These are phyloP conservation scores for Kondoa subrosea DNA, from an alignment of 768 basidiomycete genomes.

Conservation along the genomic window DNA sequence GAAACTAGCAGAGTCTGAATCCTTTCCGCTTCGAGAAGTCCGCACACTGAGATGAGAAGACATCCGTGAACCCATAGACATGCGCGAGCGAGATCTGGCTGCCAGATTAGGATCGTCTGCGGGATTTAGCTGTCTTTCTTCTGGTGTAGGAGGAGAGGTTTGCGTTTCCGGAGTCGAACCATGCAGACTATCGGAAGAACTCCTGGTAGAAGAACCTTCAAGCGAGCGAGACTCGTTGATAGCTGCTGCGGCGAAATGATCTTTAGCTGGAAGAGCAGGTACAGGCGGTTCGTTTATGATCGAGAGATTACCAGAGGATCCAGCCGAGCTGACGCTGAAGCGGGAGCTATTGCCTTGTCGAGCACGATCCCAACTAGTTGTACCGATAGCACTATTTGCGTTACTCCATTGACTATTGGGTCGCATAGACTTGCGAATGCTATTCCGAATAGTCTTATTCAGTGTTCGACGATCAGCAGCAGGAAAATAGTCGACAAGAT, in stretches of 20 bases:
- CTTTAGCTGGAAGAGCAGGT: constrained; percentile 3
- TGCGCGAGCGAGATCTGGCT: not conserved
- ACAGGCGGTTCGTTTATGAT: not conserved
- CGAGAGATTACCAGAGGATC: constrained; percentile 10
- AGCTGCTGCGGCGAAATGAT: not conserved
- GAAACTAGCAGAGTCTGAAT: constrained; percentile 32
- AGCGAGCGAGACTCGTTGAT: not conserved
- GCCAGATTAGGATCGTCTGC: not conserved
- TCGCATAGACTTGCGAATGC: constrained; percentile 43
- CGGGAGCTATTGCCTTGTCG: constrained; percentile 9
- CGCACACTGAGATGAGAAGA: constrained; percentile 18
- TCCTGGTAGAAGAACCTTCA: not conserved
- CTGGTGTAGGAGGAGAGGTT: too few relatives aligned
- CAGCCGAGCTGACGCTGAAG: constrained; percentile 25
- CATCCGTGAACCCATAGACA: not conserved
- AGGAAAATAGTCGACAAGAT: constrained; percentile 90
- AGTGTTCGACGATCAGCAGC: constrained; percentile 78
- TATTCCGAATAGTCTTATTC: constrained; percentile 70
- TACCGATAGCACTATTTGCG: not conserved
- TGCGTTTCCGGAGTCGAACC: not conserved
- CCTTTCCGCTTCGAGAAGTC: constrained; percentile 14
- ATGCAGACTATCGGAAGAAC: not conserved
- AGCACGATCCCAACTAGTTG: constrained; percentile 24
- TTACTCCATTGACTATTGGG: constrained; percentile 12
- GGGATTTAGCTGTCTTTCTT: not conserved